These are phyloP conservation scores for Paraleonurus japonicus DNA, from an alignment of 257 asterid genomes.

Conservation along the genomic window DNA sequence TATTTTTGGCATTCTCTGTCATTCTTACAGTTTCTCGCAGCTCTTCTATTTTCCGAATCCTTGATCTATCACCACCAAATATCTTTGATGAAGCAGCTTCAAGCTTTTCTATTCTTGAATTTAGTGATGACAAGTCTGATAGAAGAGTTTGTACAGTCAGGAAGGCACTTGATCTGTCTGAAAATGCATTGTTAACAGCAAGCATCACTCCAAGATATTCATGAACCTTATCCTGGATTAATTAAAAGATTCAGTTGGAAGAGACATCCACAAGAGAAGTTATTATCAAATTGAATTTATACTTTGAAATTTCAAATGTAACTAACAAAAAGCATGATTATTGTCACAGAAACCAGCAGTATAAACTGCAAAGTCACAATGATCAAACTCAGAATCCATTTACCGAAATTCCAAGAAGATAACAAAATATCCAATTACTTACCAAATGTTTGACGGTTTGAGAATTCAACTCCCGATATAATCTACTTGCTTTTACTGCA, in stretches of 20 bases:
- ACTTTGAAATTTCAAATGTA: constrained; percentile 10
- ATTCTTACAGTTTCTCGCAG: constrained; percentile 67
- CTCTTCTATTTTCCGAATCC: constrained; percentile 91
- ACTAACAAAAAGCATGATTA: background rate
- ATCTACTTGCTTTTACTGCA: constrained; percentile 95
- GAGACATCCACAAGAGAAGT: constrained; percentile 1
- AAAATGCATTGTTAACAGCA: constrained; percentile 86
- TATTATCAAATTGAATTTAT: background rate
- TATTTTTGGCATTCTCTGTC: constrained; percentile 75
- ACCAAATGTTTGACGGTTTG: constrained; percentile 98
- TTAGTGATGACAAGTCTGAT: constrained; percentile 73
- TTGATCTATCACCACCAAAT: constrained; percentile 92
- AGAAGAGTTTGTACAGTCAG: constrained; percentile 87
- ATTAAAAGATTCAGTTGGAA: constrained; percentile 14
- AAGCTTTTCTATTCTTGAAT: constrained; percentile 80
- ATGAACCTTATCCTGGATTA: constrained; percentile 83
- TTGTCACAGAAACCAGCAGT: constrained; percentile 10
- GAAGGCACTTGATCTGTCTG: constrained; percentile 87
- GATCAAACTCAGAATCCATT: background rate
- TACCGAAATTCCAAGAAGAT: background rate
- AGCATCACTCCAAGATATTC: constrained; percentile 92
- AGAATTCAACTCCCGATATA: constrained; percentile 85
- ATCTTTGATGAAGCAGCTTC: constrained; percentile 93
- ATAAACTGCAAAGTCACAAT: constrained; percentile 9
- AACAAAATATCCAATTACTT: constrained; percentile 23